phyloP scores from a whole-genome alignment of 805 yeast species.

The Limtongia smithiae region DNA sequence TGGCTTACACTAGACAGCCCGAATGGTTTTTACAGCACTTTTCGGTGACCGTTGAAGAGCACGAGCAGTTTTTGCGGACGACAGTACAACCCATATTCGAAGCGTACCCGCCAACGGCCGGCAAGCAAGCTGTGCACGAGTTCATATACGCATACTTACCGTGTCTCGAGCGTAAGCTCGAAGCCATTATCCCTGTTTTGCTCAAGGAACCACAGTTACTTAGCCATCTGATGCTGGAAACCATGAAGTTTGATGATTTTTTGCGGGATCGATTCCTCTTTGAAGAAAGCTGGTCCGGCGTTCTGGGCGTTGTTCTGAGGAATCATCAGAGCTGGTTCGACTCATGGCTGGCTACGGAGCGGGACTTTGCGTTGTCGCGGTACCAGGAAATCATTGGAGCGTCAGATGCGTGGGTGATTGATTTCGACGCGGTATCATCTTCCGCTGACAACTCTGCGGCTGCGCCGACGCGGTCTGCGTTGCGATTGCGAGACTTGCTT shows the following conservation, averaged over 20 bases:
- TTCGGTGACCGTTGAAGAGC: conserved; percentile 36
- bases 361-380: conserved; percentile 48
- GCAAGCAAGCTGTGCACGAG: conserved; percentile 39
- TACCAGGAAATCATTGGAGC: conserved; percentile 51
- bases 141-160: conserved; percentile 48
- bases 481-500: conserved; percentile 53
- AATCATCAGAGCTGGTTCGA: conserved; percentile 37
- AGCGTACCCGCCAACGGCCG: conserved; percentile 16
- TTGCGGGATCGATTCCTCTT: conserved; percentile 47
- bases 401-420: conserved; percentile 54
- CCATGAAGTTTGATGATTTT: conserved; percentile 55
- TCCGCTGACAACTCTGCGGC: conserved; percentile 38
- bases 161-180: conserved; percentile 47
- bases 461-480: conserved; percentile 63
- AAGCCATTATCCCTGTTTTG: conserved; percentile 32
- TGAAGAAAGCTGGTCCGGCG: conserved; percentile 46
- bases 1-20: conserved; percentile 39
- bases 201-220: conserved; percentile 45
- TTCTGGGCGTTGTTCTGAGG: conserved; percentile 36
- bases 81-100: conserved; percentile 30
- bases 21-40: conserved; percentile 63
- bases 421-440: conserved; percentile 55
- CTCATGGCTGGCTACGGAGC: conserved; percentile 55
- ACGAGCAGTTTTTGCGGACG: conserved; percentile 31
- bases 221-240: conserved; percentile 57